A percentile compares a stretch with the other conserved stretches of the same genome.
phyloP scores from a whole-genome alignment of 768 basidiomycete species.

The Ephemerocybe angulata region DNA sequence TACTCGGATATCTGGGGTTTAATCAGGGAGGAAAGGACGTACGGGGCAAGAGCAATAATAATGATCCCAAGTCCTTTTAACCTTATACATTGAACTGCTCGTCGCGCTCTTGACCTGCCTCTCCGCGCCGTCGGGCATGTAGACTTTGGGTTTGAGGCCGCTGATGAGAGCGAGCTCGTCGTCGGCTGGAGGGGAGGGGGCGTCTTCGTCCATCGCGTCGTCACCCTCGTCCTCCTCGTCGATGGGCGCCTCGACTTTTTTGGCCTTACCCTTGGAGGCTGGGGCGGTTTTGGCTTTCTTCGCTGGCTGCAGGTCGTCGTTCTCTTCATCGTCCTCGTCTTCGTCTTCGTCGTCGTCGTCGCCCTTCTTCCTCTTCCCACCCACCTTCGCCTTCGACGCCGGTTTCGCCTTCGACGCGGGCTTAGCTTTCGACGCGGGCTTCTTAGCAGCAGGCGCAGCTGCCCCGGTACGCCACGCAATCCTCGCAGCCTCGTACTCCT shows the following conservation, averaged over 20 bases:
- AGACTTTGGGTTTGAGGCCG: slow-evolving; percentile 37
- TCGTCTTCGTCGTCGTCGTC: slow-evolving; percentile 6
- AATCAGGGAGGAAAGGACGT: not conserved
- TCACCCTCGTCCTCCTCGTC: not conserved
- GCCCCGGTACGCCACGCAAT: slow-evolving; percentile 37
- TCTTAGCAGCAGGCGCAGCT: slow-evolving; percentile 13
- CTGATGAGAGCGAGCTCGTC: slow-evolving; percentile 37
- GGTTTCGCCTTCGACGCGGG: not conserved
- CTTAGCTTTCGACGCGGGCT: slow-evolving; percentile 18
- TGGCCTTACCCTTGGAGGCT: not conserved
- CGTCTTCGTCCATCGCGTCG: too few relatives aligned
- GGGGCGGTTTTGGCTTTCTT: not conserved
- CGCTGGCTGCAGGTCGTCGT: not conserved
- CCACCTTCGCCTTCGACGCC: slow-evolving; percentile 4
- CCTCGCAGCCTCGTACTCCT: slow-evolving; percentile 42
- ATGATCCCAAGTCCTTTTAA: slow-evolving; percentile 40
- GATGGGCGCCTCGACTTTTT: not conserved
- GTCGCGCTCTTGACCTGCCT: slow-evolving; percentile 28
- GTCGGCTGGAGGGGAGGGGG: too few relatives aligned
- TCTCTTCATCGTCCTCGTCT: not conserved
- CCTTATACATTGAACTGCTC: slow-evolving; percentile 25
- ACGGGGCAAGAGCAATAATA: slow-evolving; percentile 23
- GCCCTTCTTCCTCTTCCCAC: not conserved
- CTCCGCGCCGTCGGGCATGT: slow-evolving; percentile 27
- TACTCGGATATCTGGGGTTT: not conserved